Evolutionary conservation across 257 asterid species (phyloP).

Genomic region (Lantana camara): DNA sequence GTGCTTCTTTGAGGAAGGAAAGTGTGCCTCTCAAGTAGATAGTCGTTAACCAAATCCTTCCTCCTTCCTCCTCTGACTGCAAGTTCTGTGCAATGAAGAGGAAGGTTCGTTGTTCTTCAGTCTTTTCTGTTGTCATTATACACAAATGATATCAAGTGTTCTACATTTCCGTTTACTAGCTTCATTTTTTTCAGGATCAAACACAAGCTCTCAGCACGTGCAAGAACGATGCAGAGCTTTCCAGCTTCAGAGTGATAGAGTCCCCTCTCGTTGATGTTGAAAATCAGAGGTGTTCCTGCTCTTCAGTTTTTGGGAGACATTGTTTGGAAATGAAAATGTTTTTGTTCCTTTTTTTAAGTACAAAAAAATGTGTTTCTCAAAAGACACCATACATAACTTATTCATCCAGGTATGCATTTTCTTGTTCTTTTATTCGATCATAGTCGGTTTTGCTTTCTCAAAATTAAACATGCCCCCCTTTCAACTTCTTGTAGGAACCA

Average conservation of each 20-base stretch:
- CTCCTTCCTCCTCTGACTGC: conserved; percentile 53
- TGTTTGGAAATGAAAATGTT: conserved; percentile 83
- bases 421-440: too few species aligned
- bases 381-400: too few species aligned
- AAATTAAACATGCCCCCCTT: too few species aligned
- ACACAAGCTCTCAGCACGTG: conserved; percentile 45
- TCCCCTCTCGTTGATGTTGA: conserved; percentile 99
- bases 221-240: conserved; percentile 65
- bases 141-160: not conserved
- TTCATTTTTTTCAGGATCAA: conserved; percentile 74
- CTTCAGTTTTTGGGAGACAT: conserved; percentile 95
- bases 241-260: conserved; percentile 60
- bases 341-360: too few species aligned
- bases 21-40: conserved; percentile 90
- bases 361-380: too few species aligned
- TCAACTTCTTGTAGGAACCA: too few species aligned
- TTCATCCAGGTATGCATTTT: too few species aligned
- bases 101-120: conserved; percentile 52
- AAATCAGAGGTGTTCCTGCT: conserved; percentile 98
- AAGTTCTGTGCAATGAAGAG: conserved; percentile 92
- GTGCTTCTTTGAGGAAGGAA: conserved; percentile 87
- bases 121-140: not conserved
- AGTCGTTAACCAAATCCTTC: conserved; percentile 74
- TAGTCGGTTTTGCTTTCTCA: too few species aligned
- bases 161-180: not conserved